Percentiles rank a stretch among this genome's conserved stretches.
phyloP scores from a whole-genome alignment of 192 early-diverging fungal species.

The Chytriomyces hyalinus region DNA sequence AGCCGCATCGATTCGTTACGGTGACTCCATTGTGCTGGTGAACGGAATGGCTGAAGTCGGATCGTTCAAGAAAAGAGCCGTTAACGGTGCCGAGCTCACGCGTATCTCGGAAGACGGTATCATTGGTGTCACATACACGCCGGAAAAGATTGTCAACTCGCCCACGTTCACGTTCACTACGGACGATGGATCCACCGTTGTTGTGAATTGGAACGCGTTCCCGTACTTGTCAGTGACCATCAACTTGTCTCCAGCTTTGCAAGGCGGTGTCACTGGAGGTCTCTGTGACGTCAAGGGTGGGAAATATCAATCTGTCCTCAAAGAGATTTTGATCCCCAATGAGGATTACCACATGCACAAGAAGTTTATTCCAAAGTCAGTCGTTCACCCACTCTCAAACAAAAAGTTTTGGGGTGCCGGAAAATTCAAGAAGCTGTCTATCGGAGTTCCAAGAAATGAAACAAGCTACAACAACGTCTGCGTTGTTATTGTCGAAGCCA shows the following conservation, averaged over 20 bases:
- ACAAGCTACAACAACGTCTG: background rate
- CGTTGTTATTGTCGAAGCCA: background rate
- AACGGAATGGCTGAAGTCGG: background rate
- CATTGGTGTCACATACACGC: too few species aligned
- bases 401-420: background rate
- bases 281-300: background rate
- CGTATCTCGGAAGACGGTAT: too few species aligned
- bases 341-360: constrained; percentile 6
- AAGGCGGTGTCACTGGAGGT: background rate
- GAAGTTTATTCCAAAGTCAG: background rate
- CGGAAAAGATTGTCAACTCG: background rate
- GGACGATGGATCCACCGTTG: background rate
- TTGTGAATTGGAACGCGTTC: constrained; percentile 2
- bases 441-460: background rate
- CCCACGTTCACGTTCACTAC: constrained; percentile 7
- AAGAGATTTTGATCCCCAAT: background rate
- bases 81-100: background rate
- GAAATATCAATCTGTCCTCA: background rate
- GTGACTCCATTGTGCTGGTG: constrained; percentile 4
- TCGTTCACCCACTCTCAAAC: background rate
- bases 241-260: background rate
- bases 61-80: background rate
- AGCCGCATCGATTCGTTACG: constrained; percentile 12
- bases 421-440: background rate
- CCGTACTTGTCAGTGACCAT: constrained; percentile 5